Conservation (phyloP, 495 filamentous ascomycete genomes). For the Bombardia bombarda region DNA sequence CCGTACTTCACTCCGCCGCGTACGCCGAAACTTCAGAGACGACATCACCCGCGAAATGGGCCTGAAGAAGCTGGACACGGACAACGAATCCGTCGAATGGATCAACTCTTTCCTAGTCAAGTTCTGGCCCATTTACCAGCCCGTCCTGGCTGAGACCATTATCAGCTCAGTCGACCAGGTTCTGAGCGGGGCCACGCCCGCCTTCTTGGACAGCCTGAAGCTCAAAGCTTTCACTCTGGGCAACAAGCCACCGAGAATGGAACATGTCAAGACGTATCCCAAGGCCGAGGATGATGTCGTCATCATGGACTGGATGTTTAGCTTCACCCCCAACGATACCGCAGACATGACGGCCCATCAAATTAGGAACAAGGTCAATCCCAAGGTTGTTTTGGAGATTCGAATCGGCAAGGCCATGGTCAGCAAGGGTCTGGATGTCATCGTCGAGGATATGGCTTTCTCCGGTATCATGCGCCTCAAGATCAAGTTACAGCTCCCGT, state of each 20-base stretch:
- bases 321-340: conserved; percentile 92
- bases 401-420: conserved; percentile 89
- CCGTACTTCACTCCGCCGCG: conserved; percentile 85
- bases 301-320: conserved; percentile 99
- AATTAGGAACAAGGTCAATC: conserved; percentile 89
- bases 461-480: conserved; percentile 92
- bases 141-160: conserved; percentile 83
- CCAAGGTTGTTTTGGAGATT: conserved; percentile 91
- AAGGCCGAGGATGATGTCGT: conserved; percentile 92
- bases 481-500: conserved; percentile 91
- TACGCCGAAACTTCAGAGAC: conserved; percentile 92
- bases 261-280: conserved; percentile 96
- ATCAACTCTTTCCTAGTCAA: conserved; percentile 98
- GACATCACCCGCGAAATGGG: conserved; percentile 90
- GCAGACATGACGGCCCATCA: conserved; percentile 86
- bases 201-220: conserved; percentile 86
- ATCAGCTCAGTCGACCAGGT: conserved; percentile 94
- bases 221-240: conserved; percentile 88
- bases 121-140: conserved; percentile 98
- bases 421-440: conserved; percentile 93
- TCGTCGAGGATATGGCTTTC: conserved; percentile 96
- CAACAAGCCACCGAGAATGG: conserved; percentile 88
- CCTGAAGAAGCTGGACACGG: conserved; percentile 80
- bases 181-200: conserved; percentile 79
- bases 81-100: conserved; percentile 93